Conservation (phyloP, 352 stramenopile species). For the Globisporangium iwayamae region DNA sequence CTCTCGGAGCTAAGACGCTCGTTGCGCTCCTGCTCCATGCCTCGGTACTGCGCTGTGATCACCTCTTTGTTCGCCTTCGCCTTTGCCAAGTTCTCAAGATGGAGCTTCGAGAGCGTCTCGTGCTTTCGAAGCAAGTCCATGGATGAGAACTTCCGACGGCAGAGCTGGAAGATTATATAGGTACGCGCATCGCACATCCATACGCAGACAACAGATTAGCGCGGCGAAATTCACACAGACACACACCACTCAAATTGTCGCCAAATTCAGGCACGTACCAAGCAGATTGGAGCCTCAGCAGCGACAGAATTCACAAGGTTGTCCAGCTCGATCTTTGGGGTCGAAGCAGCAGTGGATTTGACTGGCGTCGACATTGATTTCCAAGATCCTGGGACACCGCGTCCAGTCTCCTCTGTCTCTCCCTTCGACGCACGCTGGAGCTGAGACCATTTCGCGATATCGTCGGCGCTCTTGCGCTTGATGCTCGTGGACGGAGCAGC, state of each 20-base stretch:
- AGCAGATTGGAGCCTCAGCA: slow-evolving; percentile 67
- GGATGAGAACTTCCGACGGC: slow-evolving; percentile 75
- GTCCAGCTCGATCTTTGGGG: slow-evolving; percentile 25
- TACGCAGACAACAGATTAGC: not conserved
- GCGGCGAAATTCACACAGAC: not conserved
- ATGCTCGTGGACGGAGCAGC: slow-evolving; percentile 25
- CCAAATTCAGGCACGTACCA: slow-evolving; percentile 34
- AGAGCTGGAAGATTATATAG: slow-evolving; percentile 40
- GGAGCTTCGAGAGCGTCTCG: slow-evolving; percentile 71
- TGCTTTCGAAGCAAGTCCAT: slow-evolving; percentile 75
- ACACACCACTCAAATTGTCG: too few relatives aligned
- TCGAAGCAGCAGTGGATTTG: slow-evolving; percentile 6
- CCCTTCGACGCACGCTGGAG: slow-evolving; percentile 33
- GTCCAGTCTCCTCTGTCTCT: slow-evolving; percentile 10
- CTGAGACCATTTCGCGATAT: slow-evolving; percentile 86
- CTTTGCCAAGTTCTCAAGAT: slow-evolving; percentile 73
- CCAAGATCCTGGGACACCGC: not conserved
- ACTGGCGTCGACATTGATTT: slow-evolving; percentile 4
- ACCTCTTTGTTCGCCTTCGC: slow-evolving; percentile 68
- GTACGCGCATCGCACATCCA: not conserved
- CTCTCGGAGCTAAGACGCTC: slow-evolving; percentile 4
- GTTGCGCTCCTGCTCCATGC: slow-evolving; percentile 48
- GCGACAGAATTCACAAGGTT: slow-evolving; percentile 36
- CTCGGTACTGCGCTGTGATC: slow-evolving; percentile 52
- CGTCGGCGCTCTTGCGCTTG: slow-evolving; percentile 70